phyloP scores from a whole-genome alignment of 352 stramenopile genomes.

The Phytophthora sojae region DNA sequence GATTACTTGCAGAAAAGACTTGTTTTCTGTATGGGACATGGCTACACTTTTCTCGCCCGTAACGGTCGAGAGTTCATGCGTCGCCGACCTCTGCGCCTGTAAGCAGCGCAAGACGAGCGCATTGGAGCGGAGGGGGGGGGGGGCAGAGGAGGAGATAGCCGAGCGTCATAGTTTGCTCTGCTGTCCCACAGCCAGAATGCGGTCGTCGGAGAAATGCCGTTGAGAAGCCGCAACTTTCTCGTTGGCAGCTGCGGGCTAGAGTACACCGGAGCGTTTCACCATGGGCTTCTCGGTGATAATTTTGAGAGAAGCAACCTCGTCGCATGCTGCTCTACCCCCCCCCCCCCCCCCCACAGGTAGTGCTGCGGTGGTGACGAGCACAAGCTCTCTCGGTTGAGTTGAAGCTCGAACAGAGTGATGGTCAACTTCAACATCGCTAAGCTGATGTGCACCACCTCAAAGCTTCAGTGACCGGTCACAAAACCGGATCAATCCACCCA shows the following conservation, averaged over 20 bases:
- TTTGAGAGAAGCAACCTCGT: background rate
- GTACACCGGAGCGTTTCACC: background rate
- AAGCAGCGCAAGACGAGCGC: no score
- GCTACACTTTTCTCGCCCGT: background rate
- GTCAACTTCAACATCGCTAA: slow-evolving; percentile 22
- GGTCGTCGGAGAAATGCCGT: slow-evolving; percentile 11
- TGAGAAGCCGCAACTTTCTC: background rate
- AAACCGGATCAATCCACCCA: background rate
- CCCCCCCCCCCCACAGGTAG: no score
- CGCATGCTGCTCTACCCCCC: background rate
- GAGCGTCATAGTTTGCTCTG: no score
- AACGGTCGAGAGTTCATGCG: background rate
- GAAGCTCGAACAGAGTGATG: slow-evolving; percentile 11
- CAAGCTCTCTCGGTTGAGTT: no score
- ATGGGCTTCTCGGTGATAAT: background rate
- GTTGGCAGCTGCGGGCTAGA: background rate
- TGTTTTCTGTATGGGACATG: slow-evolving; percentile 4
- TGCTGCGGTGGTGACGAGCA: background rate
- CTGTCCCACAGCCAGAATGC: background rate
- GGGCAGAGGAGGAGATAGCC: no score
- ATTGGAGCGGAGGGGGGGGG: no score
- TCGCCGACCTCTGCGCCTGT: no score
- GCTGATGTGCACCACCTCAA: slow-evolving; percentile 16
- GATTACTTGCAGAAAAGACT: slow-evolving; percentile 7
- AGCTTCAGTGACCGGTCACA: slow-evolving; percentile 16